A percentile compares a stretch with the other conserved stretches of the same genome.
phyloP scores from a whole-genome alignment of 108 stramenopile genomes.

The Hondaea fermentalgiana region DNA sequence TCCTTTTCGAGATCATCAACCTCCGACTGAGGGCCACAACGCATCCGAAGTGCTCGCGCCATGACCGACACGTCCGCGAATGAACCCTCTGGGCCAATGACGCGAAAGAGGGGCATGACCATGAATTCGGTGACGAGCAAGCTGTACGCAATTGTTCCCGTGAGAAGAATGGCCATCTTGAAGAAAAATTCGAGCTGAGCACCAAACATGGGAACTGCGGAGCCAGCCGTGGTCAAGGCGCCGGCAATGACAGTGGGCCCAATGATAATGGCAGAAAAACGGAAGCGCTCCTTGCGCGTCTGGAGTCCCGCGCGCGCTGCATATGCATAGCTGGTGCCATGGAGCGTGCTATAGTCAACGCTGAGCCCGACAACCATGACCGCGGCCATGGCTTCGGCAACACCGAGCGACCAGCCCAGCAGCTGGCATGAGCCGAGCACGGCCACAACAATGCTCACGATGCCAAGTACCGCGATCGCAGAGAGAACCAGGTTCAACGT shows the following conservation, averaged over 20 bases:
- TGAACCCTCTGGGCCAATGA: slow-evolving; percentile 19
- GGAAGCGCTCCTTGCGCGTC: not conserved
- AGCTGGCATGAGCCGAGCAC: slow-evolving; percentile 15
- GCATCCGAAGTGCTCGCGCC: too few species aligned
- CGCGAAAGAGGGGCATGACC: slow-evolving; percentile 24
- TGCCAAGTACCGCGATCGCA: slow-evolving; percentile 11
- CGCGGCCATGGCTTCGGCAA: slow-evolving; percentile 25
- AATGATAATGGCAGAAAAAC: not conserved
- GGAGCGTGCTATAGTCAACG: slow-evolving; percentile 32
- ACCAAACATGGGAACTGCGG: slow-evolving; percentile 19
- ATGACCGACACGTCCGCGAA: too few species aligned
- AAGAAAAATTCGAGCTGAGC: slow-evolving; percentile 25
- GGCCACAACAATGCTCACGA: slow-evolving; percentile 19
- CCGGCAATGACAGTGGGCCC: slow-evolving; percentile 28
- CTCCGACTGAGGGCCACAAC: too few species aligned
- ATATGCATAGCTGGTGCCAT: slow-evolving; percentile 21
- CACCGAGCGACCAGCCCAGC: slow-evolving; percentile 27
- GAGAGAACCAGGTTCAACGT: slow-evolving; percentile 25
- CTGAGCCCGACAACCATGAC: slow-evolving; percentile 36
- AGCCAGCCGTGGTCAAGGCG: slow-evolving; percentile 28
- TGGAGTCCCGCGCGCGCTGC: not conserved
- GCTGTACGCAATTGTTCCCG: slow-evolving; percentile 18
- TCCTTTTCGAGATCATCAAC: too few species aligned
- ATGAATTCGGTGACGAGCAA: slow-evolving; percentile 14
- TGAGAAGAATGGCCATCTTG: slow-evolving; percentile 31